Conservation (phyloP, 208 protist genomes). For the Porcisia deanei region DNA sequence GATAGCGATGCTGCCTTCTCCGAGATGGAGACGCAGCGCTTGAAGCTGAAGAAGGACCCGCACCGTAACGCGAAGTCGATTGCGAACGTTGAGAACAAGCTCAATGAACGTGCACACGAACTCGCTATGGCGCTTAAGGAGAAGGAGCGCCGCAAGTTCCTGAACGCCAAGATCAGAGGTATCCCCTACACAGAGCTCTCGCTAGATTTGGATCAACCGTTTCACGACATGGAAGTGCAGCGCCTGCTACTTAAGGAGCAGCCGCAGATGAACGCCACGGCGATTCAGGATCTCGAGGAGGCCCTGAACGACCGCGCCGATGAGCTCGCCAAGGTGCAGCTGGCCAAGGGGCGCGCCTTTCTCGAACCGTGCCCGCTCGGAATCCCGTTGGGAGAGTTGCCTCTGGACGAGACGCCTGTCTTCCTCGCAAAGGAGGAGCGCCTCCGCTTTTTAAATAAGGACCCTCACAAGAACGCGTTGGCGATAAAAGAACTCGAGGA, state of each 20-base stretch:
- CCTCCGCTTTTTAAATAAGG: constrained; percentile 51
- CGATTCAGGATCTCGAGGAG: constrained; percentile 64
- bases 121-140: constrained; percentile 59
- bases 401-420: constrained; percentile 51
- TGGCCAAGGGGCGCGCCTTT: constrained; percentile 60
- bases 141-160: constrained; percentile 58
- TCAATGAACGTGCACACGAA: constrained; percentile 63
- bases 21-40: constrained; percentile 53
- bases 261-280: constrained; percentile 43
- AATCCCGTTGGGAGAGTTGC: constrained; percentile 63
- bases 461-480: constrained; percentile 47
- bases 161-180: constrained; percentile 48
- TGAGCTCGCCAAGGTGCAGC: constrained; percentile 61
- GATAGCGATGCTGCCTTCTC: constrained; percentile 49
- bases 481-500: constrained; percentile 51
- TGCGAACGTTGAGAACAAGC: constrained; percentile 47
- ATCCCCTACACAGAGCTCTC: constrained; percentile 61
- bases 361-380: constrained; percentile 61
- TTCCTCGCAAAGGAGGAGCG: constrained; percentile 66
- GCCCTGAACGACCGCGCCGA: constrained; percentile 69
- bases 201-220: constrained; percentile 54
- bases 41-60: constrained; percentile 61
- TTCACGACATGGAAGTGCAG: constrained; percentile 67
- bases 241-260: constrained; percentile 52
- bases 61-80: constrained; percentile 49